phyloP scores from a whole-genome alignment of 345 rosid species.

The Linum usitatissimum region DNA sequence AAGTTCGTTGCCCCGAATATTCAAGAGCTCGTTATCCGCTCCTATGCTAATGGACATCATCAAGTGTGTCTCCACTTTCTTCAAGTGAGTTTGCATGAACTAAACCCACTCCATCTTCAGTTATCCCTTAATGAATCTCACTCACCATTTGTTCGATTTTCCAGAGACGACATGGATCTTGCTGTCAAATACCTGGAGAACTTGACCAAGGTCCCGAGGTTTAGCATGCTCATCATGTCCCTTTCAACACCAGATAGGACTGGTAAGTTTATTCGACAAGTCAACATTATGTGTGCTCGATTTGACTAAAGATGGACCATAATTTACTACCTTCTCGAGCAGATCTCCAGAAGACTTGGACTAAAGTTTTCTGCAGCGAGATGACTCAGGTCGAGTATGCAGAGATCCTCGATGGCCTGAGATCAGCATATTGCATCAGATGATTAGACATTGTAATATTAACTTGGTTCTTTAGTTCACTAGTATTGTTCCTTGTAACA shows the following conservation, averaged over 20 bases:
- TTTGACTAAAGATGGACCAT: background rate
- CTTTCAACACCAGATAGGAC: conserved; percentile 61
- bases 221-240: conserved; percentile 61
- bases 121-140: background rate
- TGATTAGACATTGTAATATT: conserved; percentile 1
- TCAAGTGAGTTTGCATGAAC: conserved; percentile 34
- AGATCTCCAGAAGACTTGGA: conserved; percentile 74
- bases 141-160: conserved; percentile 9
- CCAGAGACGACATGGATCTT: conserved; percentile 63
- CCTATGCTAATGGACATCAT: conserved; percentile 60
- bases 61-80: conserved; percentile 58
- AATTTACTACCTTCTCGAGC: conserved; percentile 21
- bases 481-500: background rate
- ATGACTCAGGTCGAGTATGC: conserved; percentile 52
- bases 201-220: conserved; percentile 81
- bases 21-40: conserved; percentile 67
- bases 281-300: background rate
- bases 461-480: background rate
- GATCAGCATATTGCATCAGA: conserved; percentile 36
- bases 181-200: conserved; percentile 61
- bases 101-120: background rate
- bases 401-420: conserved; percentile 49
- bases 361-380: conserved; percentile 47
- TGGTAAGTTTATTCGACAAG: conserved; percentile 32
- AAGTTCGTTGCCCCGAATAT: conserved; percentile 58